Evolutionary conservation across 108 stramenopile species (phyloP), one percentile per base, ranked within the genome.

Genomic region (Skeletonema marinoi): DNA sequence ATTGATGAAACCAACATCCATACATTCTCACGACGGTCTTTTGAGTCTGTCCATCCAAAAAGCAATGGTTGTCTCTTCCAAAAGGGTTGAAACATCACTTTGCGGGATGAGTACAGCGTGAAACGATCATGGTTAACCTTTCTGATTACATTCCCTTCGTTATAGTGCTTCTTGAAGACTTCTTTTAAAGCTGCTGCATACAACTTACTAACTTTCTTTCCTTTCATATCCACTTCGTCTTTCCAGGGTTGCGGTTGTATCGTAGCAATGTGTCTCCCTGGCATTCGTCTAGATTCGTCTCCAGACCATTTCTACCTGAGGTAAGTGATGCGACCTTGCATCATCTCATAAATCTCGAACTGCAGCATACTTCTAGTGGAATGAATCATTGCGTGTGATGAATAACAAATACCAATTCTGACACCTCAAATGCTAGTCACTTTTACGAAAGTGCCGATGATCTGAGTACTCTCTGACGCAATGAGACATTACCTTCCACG

Each of bases 391-490:
- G 65, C 65, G 38, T 4, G 19, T 66, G 65, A 66, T 4, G 65
- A 66, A 41, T 38, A 66, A 66, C 16, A 38, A 66, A 38, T 33
- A 66, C 65, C 65, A 66, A 33, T 41, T 66, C 65, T 66, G 65
- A 66, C 65, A 66, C 65, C 65, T 66, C 65, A 41, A 66, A 66
- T 66, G 65, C 65, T 66, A 66, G 65, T 41, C 42, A 42, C 65
- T 66, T 66, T 21, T 21, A 17, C n/a, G 39, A 35, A 42, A 66
- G 65, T 66, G 42, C 41, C 65, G 65, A 66, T 66, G 65, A 66
- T 66, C 65, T 66, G 65, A 66, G 65, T 66, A 38, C 21, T 66
- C 21, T 66, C 65, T 38, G 65, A 66, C 16, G 65, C 65, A 66
- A 66, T 42, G 39, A 6, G 39, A n/a, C 10, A 32, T 63, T 14